phyloP scores from a whole-genome alignment of 83 land plant genomes.

The Diphasiastrum complanatum region DNA sequence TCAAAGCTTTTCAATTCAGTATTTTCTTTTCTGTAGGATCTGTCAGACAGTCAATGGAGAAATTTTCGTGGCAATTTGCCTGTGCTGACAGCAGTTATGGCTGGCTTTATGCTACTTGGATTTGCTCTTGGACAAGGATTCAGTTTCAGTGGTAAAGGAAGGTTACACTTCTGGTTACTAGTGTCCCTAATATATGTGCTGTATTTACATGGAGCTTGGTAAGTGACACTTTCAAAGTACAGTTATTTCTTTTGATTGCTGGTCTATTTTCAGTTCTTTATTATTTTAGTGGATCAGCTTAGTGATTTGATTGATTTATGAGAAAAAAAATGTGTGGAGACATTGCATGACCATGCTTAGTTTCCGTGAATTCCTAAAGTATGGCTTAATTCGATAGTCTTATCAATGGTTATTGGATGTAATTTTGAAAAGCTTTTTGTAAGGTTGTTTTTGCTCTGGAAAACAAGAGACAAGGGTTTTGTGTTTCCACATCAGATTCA shows the following conservation, averaged over 20 bases:
- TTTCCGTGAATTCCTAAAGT: no score
- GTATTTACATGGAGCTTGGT: slow-evolving; percentile 31
- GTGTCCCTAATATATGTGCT: slow-evolving; percentile 18
- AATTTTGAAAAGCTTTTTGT: no score
- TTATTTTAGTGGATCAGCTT: no score
- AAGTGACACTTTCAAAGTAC: slow-evolving; percentile 2
- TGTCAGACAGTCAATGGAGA: slow-evolving; percentile 35
- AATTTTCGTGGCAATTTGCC: slow-evolving; percentile 30
- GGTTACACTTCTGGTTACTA: slow-evolving; percentile 25
- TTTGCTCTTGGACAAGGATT: not conserved
- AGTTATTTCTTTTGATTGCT: not conserved
- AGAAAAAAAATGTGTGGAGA: no score
- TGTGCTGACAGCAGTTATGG: slow-evolving; percentile 24
- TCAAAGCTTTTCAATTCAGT: no score
- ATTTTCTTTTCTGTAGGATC: slow-evolving; percentile 23
- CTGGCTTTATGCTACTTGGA: slow-evolving; percentile 15
- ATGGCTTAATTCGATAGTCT: no score
- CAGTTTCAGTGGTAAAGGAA: slow-evolving; percentile 14
- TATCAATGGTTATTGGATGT: no score
- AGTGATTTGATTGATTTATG: no score
- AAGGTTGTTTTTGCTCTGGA: no score
- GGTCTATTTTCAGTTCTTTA: not conserved
- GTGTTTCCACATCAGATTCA: no score
- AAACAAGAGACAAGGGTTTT: no score
- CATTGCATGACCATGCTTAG: no score